Evolutionary conservation across 768 basidiomycete genomes (phyloP).

Genomic region (Boletus rubroflammeus): DNA sequence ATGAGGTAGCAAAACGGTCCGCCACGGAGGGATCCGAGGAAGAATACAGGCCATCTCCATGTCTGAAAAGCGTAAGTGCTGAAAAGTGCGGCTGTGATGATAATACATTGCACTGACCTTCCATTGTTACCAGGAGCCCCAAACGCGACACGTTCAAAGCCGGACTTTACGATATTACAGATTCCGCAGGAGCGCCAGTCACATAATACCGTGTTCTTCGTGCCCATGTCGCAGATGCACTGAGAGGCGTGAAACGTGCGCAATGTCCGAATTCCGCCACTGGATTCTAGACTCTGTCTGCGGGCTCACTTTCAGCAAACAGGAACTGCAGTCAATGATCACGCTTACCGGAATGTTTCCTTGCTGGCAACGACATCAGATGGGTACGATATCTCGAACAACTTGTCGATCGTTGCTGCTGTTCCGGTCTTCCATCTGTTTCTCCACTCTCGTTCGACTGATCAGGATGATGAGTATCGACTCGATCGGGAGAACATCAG

Average conservation of each 20-base stretch:
- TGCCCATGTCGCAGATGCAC: constrained; percentile 66
- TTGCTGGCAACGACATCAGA: constrained; percentile 34
- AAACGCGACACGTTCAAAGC: constrained; percentile 56
- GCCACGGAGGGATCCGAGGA: constrained; percentile 57
- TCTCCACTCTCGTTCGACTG: constrained; percentile 54
- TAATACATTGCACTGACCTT: constrained; percentile 37
- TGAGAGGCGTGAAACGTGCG: constrained; percentile 62
- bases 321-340: not conserved
- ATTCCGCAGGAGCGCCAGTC: constrained; percentile 63
- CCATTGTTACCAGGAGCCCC: constrained; percentile 50
- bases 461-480: constrained; percentile 30
- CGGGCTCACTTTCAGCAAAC: constrained; percentile 2
- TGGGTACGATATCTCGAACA: constrained; percentile 48
- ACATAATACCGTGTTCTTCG: constrained; percentile 48
- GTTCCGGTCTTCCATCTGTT: constrained; percentile 32
- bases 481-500: constrained; percentile 14
- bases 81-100: not conserved
- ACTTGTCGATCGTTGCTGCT: constrained; percentile 46
- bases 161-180: constrained; percentile 55
- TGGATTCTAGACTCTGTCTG: constrained; percentile 34
- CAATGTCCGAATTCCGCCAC: constrained; percentile 41
- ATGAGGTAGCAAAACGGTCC: constrained; percentile 61
- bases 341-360: constrained; percentile 45
- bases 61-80: constrained; percentile 33
- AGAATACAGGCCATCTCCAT: constrained; percentile 62